Conservation (phyloP, 2,329 filamentous ascomycete genomes). For the Arachnopeziza araneosa region DNA sequence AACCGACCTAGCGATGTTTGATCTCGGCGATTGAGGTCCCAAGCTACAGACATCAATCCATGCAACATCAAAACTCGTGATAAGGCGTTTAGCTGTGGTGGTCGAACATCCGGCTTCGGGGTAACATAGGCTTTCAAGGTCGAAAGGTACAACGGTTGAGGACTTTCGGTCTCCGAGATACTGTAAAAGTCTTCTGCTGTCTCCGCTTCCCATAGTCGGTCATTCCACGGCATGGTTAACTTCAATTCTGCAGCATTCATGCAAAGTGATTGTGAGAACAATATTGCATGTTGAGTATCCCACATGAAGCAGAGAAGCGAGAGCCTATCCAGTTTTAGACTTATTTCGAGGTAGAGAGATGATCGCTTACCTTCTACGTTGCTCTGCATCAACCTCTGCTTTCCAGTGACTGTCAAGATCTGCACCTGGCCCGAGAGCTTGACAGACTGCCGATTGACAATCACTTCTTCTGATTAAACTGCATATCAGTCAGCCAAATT, state of each 20-base stretch:
- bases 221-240: slow-evolving; percentile 48
- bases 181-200: slow-evolving; percentile 44
- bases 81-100: slow-evolving; percentile 42
- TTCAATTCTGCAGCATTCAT: slow-evolving; percentile 61
- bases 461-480: slow-evolving; percentile 45
- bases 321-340: slow-evolving; percentile 32
- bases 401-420: slow-evolving; percentile 34
- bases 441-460: slow-evolving; percentile 47
- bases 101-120: slow-evolving; percentile 33
- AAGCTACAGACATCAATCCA: slow-evolving; percentile 56
- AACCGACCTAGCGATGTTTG: slow-evolving; percentile 51
- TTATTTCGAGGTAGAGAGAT: not conserved
- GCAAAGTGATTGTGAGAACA: slow-evolving; percentile 61
- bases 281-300: slow-evolving; percentile 59
- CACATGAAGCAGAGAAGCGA: slow-evolving; percentile 60
- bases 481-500: not conserved
- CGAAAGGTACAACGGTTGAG: slow-evolving; percentile 41
- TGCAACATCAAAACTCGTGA: slow-evolving; percentile 52
- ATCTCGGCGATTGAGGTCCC: slow-evolving; percentile 56
- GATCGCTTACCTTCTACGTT: slow-evolving; percentile 45
- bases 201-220: slow-evolving; percentile 51
- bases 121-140: slow-evolving; percentile 52
- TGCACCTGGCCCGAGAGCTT: slow-evolving; percentile 36
- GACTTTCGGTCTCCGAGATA: slow-evolving; percentile 27
- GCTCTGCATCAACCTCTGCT: slow-evolving; percentile 32